Percentiles rank a stretch among this genome's conserved stretches.
These are phyloP conservation scores for Fusarium goolgardi DNA, from an alignment of 2,329 filamentous ascomycete genomes.

Conservation along the genomic window DNA sequence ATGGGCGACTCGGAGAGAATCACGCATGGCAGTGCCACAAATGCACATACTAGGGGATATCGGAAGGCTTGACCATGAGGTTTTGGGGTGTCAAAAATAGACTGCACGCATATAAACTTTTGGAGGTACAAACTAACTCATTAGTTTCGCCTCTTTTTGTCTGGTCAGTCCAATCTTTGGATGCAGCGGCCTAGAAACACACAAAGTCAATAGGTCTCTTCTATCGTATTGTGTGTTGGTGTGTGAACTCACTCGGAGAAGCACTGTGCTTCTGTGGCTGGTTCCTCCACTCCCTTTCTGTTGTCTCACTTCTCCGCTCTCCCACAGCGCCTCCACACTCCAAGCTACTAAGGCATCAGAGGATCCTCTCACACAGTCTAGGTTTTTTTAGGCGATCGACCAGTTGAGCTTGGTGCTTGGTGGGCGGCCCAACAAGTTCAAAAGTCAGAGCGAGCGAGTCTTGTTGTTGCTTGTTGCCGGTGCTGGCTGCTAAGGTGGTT, in stretches of 20 bases:
- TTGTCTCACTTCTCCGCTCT: slow-evolving; percentile 45
- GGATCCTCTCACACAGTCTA: slow-evolving; percentile 42
- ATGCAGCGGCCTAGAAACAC: background rate
- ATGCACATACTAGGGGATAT: slow-evolving; percentile 8
- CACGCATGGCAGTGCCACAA: slow-evolving; percentile 35
- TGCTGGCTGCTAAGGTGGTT: slow-evolving; percentile 31
- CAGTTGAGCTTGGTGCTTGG: slow-evolving; percentile 47
- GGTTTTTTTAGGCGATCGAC: slow-evolving; percentile 43
- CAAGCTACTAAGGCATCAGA: slow-evolving; percentile 24
- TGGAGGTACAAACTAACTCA: too few relatives aligned
- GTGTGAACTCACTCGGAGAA: background rate
- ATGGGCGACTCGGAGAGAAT: slow-evolving; percentile 33
- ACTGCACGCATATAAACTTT: too few relatives aligned
- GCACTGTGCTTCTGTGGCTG: slow-evolving; percentile 39
- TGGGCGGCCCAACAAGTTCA: slow-evolving; percentile 50
- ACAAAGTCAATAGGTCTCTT: background rate
- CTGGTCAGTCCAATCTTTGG: background rate
- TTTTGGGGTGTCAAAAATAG: background rate
- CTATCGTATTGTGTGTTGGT: slow-evolving; percentile 4
- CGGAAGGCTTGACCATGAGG: background rate
- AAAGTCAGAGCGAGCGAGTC: slow-evolving; percentile 18
- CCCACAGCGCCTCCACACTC: slow-evolving; percentile 42
- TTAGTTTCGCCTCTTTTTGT: background rate
- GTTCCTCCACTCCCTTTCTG: slow-evolving; percentile 33
- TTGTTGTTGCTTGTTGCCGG: slow-evolving; percentile 11